Evolutionary conservation across 495 filamentous ascomycete species (phyloP).

Genomic region (Peziza echinospora): DNA sequence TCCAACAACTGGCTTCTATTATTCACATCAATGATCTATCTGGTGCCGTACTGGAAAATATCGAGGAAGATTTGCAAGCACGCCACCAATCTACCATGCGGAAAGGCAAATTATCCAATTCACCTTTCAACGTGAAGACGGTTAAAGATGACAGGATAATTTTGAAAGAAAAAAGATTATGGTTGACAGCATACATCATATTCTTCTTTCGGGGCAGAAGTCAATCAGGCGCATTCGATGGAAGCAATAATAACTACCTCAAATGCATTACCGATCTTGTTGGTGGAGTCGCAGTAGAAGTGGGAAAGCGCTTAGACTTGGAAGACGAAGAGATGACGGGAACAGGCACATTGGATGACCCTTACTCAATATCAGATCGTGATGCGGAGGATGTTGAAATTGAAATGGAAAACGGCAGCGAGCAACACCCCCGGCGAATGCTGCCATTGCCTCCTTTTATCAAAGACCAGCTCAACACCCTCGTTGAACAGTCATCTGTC

Average conservation of each 20-base stretch:
- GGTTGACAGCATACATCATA: slow-evolving; percentile 66
- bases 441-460: slow-evolving; percentile 34
- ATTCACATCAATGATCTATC: neutral
- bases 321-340: slow-evolving; percentile 23
- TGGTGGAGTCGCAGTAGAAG: slow-evolving; percentile 35
- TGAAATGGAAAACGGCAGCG: slow-evolving; percentile 1
- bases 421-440: neutral
- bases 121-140: neutral
- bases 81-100: neutral
- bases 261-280: slow-evolving; percentile 47
- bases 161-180: slow-evolving; percentile 30
- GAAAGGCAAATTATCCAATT: neutral
- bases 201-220: slow-evolving; percentile 27
- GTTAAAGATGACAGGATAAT: slow-evolving; percentile 8
- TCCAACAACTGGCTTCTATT: slow-evolving; percentile 22
- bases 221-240: slow-evolving; percentile 24
- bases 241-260: slow-evolving; percentile 29
- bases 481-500: slow-evolving; percentile 35
- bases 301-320: slow-evolving; percentile 33
- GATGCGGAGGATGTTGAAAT: slow-evolving; percentile 8
- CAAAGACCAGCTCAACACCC: slow-evolving; percentile 34
- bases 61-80: neutral
- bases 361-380: neutral
- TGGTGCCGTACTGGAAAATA: neutral
- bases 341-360: slow-evolving; percentile 13